Evolutionary conservation across 257 asterid genomes (phyloP).

Genomic region (Scutellaria barbata): DNA sequence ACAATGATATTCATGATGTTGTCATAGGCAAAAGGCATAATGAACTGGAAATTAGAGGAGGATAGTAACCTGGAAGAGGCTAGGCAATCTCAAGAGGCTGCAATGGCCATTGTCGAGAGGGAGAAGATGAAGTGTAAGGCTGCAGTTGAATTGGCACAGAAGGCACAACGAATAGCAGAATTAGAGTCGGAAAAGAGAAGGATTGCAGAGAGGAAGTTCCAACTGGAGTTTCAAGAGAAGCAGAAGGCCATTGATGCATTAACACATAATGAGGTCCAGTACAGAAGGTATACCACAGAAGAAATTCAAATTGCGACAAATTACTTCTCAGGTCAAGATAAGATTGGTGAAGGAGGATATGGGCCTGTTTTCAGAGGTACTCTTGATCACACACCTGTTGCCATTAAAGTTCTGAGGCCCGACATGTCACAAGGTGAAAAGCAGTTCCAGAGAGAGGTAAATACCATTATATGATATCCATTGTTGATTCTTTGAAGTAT

Average conservation of each 20-base stretch:
- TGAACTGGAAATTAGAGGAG: slow-evolving; percentile 46
- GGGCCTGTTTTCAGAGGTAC: slow-evolving; percentile 76
- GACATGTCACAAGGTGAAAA: slow-evolving; percentile 80
- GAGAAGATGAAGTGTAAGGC: slow-evolving; percentile 77
- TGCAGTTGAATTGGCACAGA: slow-evolving; percentile 76
- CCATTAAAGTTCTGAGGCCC: slow-evolving; percentile 81
- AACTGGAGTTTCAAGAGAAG: slow-evolving; percentile 60
- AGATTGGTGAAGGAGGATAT: slow-evolving; percentile 98
- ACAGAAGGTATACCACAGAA: slow-evolving; percentile 61
- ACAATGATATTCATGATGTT: slow-evolving; percentile 9
- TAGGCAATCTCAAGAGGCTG: slow-evolving; percentile 50
- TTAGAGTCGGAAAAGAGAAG: slow-evolving; percentile 67
- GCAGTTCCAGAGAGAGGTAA: slow-evolving; percentile 90
- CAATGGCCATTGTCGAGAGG: slow-evolving; percentile 58
- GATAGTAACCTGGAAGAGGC: slow-evolving; percentile 51
- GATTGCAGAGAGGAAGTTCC: slow-evolving; percentile 60
- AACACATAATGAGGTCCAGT: slow-evolving; percentile 46
- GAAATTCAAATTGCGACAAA: slow-evolving; percentile 80
- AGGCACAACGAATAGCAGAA: slow-evolving; percentile 75
- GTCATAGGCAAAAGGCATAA: slow-evolving; percentile 53
- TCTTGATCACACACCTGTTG: slow-evolving; percentile 83
- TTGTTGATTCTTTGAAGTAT: not conserved
- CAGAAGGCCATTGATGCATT: slow-evolving; percentile 67
- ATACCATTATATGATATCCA: not conserved
- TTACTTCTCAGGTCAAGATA: slow-evolving; percentile 57